A percentile compares a stretch with the other conserved stretches of the same genome.
Evolutionary conservation across 2,329 filamentous ascomycete species (phyloP).

Genomic region (Arthrobotrys conoides): DNA sequence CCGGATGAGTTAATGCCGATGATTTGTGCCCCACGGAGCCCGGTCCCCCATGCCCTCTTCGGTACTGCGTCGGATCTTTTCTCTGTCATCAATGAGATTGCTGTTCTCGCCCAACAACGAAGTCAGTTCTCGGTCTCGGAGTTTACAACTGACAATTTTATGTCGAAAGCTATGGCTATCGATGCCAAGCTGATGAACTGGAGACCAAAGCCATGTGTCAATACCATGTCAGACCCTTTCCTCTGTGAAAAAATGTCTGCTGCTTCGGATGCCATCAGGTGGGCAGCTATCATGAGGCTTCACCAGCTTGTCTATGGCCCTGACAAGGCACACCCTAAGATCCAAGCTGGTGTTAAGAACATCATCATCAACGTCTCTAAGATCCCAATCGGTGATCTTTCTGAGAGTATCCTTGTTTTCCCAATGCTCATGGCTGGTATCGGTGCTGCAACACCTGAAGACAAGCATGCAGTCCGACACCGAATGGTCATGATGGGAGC

Average conservation of each 20-base stretch:
- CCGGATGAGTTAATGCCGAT: constrained; percentile 50
- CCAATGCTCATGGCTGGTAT: constrained; percentile 61
- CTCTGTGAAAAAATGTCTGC: constrained; percentile 60
- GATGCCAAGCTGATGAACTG: constrained; percentile 57
- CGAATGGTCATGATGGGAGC: constrained; percentile 60
- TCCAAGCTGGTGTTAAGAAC: constrained; percentile 55
- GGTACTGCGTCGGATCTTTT: constrained; percentile 59
- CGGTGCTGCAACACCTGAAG: constrained; percentile 48
- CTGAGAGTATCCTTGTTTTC: constrained; percentile 62
- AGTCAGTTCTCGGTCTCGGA: constrained; percentile 30
- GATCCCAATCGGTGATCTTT: constrained; percentile 60
- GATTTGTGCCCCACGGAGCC: constrained; percentile 53
- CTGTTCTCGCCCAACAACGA: constrained; percentile 57
- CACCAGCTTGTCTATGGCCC: constrained; percentile 59
- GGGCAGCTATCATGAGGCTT: constrained; percentile 60
- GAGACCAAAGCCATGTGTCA: constrained; percentile 51
- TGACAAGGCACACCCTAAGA: constrained; percentile 53
- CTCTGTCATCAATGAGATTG: constrained; percentile 61
- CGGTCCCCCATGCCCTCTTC: constrained; percentile 60
- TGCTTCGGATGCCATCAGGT: constrained; percentile 57
- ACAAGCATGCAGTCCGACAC: constrained; percentile 51
- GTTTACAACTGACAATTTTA: constrained; percentile 41
- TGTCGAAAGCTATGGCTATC: constrained; percentile 53
- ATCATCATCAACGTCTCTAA: constrained; percentile 55
- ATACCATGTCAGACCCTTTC: constrained; percentile 45